Percentiles rank a stretch among this genome's conserved stretches.
Evolutionary conservation across 2,329 filamentous ascomycete genomes (phyloP).

Genomic region (Penicillium sclerotigenum): DNA sequence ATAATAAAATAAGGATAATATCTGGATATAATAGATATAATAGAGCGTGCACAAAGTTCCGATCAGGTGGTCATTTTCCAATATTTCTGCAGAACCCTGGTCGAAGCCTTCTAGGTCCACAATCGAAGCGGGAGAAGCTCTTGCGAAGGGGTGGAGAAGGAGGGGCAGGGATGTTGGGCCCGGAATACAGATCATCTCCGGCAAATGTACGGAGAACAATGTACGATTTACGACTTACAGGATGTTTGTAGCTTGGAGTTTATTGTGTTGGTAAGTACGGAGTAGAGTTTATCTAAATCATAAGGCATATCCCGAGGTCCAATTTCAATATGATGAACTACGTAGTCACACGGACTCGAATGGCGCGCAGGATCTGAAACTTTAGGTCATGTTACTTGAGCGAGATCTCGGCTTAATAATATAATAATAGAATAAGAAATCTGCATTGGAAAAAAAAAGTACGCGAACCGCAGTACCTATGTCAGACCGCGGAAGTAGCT

Average conservation of each 20-base stretch:
- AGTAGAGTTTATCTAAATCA: not conserved
- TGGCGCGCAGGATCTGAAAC: conserved; percentile 6
- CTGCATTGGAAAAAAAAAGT: not conserved
- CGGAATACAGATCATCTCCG: conserved; percentile 10
- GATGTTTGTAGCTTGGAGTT: not conserved
- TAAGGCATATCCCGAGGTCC: not conserved
- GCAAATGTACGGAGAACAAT: not conserved
- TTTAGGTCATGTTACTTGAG: conserved; percentile 1
- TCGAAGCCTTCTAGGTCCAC: conserved; percentile 33
- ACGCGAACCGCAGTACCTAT: not conserved
- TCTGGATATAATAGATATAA: not conserved
- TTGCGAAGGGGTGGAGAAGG: conserved; percentile 35
- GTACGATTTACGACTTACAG: not conserved
- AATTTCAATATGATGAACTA: not conserved
- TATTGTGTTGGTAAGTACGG: not conserved
- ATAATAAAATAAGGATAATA: not conserved
- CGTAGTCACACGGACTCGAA: not conserved
- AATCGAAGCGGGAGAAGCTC: conserved; percentile 41
- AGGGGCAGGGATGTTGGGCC: conserved; percentile 22
- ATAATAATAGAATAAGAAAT: conserved; percentile 1
- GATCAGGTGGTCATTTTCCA: conserved; percentile 14
- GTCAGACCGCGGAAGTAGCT: conserved; percentile 6
- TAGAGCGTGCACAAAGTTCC: conserved; percentile 6
- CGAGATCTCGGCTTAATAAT: conserved; percentile 5
- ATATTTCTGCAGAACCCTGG: conserved; percentile 28